Conservation (phyloP, 2,329 filamentous ascomycete genomes). For the Bretziella fagacearum region DNA sequence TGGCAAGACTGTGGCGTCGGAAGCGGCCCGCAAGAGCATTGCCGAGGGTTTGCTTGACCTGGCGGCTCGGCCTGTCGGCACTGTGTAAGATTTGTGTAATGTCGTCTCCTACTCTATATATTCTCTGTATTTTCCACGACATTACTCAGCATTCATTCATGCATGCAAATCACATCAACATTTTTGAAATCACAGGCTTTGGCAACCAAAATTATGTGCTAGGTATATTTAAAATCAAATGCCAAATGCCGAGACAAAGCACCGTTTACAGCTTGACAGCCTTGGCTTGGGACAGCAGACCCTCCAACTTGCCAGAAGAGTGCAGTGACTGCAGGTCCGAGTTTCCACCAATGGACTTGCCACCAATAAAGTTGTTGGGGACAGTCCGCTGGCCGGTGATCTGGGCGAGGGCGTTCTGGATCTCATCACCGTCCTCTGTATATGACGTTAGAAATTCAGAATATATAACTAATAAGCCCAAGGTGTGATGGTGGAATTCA, state of each 20-base stretch:
- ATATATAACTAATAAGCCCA: not conserved
- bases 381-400: slow-evolving; percentile 76
- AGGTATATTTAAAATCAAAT: no score
- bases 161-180: not conserved
- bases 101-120: not conserved
- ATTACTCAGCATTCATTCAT: not conserved
- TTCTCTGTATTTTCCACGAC: not conserved
- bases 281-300: slow-evolving; percentile 27
- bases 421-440: slow-evolving; percentile 60
- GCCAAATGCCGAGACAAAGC: no score
- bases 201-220: no score
- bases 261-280: slow-evolving; percentile 26
- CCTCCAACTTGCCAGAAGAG: slow-evolving; percentile 24
- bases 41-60: slow-evolving; percentile 78
- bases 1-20: slow-evolving; percentile 73
- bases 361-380: slow-evolving; percentile 83
- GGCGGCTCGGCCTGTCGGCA: slow-evolving; percentile 74
- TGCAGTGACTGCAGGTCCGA: slow-evolving; percentile 58
- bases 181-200: no score
- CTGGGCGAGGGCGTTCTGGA: slow-evolving; percentile 69
- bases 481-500: no score
- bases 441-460: not conserved
- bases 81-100: slow-evolving; percentile 33
- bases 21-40: slow-evolving; percentile 62
- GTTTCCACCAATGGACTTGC: slow-evolving; percentile 93